Conservation (phyloP, 139 green algal species). For the Pleodorina starrii region DNA sequence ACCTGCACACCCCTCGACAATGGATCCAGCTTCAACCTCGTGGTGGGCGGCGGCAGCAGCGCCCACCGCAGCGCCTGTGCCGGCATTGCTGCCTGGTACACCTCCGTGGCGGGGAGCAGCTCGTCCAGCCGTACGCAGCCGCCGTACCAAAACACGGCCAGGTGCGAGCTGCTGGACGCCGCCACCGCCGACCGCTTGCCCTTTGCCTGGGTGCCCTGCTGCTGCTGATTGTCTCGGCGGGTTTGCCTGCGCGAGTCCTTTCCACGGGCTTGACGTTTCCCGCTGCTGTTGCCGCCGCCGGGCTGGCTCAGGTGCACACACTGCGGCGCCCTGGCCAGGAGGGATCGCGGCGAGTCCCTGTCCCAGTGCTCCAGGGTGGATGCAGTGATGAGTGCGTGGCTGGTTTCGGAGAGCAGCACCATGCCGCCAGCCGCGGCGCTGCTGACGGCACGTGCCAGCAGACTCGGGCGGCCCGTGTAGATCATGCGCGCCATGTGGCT, state of each 20-base stretch:
- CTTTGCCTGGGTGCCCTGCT: too few relatives aligned
- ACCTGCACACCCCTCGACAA: neutral
- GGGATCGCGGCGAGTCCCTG: neutral
- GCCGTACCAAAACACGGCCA: slow-evolving; percentile 27
- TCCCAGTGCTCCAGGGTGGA: neutral
- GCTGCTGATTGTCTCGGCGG: too few relatives aligned
- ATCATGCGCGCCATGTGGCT: neutral
- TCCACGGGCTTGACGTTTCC: too few relatives aligned
- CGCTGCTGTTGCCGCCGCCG: neutral
- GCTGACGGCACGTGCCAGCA: neutral
- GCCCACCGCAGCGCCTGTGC: neutral
- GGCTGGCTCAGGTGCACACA: neutral
- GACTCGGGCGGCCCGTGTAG: neutral
- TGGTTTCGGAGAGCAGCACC: neutral
- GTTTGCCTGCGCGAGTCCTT: too few relatives aligned
- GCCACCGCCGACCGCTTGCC: too few relatives aligned
- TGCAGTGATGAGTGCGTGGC: neutral
- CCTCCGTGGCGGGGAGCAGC: neutral
- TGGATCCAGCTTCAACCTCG: neutral
- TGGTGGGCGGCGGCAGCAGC: neutral
- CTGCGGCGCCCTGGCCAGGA: neutral
- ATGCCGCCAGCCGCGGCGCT: slow-evolving; percentile 9
- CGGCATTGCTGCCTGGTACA: neutral
- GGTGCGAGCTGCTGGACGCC: neutral
- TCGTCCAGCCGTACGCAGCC: neutral